These are phyloP conservation scores for Phytophthora meadii DNA, from an alignment of 352 stramenopile species.

Conservation along the genomic window DNA sequence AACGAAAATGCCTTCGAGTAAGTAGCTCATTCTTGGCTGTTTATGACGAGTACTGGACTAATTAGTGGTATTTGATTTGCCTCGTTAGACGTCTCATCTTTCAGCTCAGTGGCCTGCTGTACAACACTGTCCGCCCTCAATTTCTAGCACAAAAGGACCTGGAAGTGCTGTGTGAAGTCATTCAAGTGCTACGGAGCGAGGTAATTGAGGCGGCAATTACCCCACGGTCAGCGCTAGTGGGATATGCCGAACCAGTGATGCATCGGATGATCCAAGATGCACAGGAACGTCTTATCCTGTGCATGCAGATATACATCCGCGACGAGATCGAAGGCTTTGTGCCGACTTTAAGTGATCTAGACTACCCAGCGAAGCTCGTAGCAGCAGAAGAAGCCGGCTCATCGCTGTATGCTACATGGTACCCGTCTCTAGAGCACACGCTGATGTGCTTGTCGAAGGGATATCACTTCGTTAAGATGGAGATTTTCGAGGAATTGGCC, in stretches of 20 bases:
- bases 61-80: not conserved
- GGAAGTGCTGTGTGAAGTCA: constrained; percentile 78
- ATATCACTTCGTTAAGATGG: constrained; percentile 87
- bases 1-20: constrained; percentile 78
- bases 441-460: constrained; percentile 88
- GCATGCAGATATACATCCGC: constrained; percentile 85
- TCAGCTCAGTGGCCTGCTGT: constrained; percentile 75
- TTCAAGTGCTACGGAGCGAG: constrained; percentile 80
- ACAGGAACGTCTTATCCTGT: constrained; percentile 84
- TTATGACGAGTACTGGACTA: not conserved
- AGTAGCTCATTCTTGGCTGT: constrained; percentile 9
- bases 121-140: constrained; percentile 72
- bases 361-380: constrained; percentile 80
- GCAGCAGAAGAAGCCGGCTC: constrained; percentile 29
- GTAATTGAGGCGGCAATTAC: constrained; percentile 78
- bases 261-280: constrained; percentile 87
- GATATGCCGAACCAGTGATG: constrained; percentile 76
- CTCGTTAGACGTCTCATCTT: constrained; percentile 71
- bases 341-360: constrained; percentile 54
- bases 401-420: constrained; percentile 84
- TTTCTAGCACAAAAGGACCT: constrained; percentile 80
- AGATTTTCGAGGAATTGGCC: constrained; percentile 87
- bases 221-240: constrained; percentile 55
- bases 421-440: constrained; percentile 83
- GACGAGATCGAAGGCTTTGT: constrained; percentile 86